These are phyloP conservation scores for Podospora didyma DNA, from an alignment of 495 filamentous ascomycete genomes.

Conservation along the genomic window DNA sequence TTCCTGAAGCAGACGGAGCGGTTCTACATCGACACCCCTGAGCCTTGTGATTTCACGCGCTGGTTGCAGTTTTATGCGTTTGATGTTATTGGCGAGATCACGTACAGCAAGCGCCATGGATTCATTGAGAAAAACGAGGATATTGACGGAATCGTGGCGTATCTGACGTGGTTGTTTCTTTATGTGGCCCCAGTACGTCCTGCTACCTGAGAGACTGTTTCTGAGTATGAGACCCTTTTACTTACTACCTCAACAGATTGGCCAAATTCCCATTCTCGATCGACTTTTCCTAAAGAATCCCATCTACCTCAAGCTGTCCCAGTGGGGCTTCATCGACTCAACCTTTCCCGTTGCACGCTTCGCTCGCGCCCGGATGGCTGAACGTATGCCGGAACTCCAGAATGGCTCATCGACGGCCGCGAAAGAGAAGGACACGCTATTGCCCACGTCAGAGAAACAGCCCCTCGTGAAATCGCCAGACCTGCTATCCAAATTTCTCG, in stretches of 20 bases:
- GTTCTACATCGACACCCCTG: conserved; percentile 49
- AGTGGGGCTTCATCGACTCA: conserved; percentile 47
- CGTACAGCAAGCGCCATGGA: conserved; percentile 60
- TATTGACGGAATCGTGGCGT: conserved; percentile 58
- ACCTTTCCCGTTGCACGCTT: conserved; percentile 62
- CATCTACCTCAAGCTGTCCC: conserved; percentile 46
- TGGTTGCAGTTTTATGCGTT: conserved; percentile 82
- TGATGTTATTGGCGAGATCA: conserved; percentile 70
- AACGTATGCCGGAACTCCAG: conserved; percentile 42
- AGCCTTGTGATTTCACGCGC: conserved; percentile 58
- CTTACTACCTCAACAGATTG: conserved; percentile 40
- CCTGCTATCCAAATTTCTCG: conserved; percentile 58
- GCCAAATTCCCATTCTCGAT: conserved; percentile 63
- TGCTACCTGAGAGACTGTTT: neutral
- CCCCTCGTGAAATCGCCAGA: conserved; percentile 47
- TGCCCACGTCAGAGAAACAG: conserved; percentile 37
- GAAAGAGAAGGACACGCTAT: conserved; percentile 20
- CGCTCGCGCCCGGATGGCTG: conserved; percentile 52
- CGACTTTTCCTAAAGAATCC: conserved; percentile 58
- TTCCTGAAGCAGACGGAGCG: conserved; percentile 61
- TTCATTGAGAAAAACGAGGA: conserved; percentile 61
- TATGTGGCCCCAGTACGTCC: conserved; percentile 57
- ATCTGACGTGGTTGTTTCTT: conserved; percentile 49
- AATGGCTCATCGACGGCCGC: conserved; percentile 18
- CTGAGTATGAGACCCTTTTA: neutral